phyloP scores from a whole-genome alignment of 140 eudicot genomes.

The Cichorium intybus region DNA sequence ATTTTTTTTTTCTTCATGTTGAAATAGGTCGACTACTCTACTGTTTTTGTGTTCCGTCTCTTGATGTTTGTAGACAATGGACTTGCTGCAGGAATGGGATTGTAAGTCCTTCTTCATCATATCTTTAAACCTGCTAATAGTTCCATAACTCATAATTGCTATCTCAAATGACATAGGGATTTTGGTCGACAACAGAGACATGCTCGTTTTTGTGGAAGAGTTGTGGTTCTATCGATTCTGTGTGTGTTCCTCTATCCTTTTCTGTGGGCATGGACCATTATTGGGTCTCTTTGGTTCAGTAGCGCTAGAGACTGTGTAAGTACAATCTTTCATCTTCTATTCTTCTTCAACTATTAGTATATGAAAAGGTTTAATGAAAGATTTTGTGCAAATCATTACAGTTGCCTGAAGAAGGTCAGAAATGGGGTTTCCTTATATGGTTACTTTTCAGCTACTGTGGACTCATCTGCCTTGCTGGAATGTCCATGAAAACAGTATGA shows the following conservation, averaged over 20 bases:
- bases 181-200: constrained; percentile 87
- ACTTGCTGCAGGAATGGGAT: constrained; percentile 94
- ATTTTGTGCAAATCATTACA: constrained; percentile 30
- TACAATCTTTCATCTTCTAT: not conserved
- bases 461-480: constrained; percentile 70
- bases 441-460: constrained; percentile 88
- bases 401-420: constrained; percentile 94
- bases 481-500: constrained; percentile 60
- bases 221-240: constrained; percentile 64
- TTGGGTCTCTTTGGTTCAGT: constrained; percentile 78
- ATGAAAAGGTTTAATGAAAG: not conserved
- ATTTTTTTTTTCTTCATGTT: not conserved
- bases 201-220: constrained; percentile 82
- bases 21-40: constrained; percentile 68
- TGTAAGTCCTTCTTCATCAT: constrained; percentile 44
- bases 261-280: constrained; percentile 81
- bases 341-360: not conserved
- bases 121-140: not conserved
- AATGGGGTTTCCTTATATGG: constrained; percentile 94
- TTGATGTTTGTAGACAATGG: constrained; percentile 96
- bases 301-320: constrained; percentile 72
- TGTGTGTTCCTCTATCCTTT: constrained; percentile 70
- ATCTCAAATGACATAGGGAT: constrained; percentile 47
- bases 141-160: not conserved
- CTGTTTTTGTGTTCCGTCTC: constrained; percentile 78